Evolutionary conservation across 305 asterid genomes (phyloP).

Genomic region (Euphrasia arctica): DNA sequence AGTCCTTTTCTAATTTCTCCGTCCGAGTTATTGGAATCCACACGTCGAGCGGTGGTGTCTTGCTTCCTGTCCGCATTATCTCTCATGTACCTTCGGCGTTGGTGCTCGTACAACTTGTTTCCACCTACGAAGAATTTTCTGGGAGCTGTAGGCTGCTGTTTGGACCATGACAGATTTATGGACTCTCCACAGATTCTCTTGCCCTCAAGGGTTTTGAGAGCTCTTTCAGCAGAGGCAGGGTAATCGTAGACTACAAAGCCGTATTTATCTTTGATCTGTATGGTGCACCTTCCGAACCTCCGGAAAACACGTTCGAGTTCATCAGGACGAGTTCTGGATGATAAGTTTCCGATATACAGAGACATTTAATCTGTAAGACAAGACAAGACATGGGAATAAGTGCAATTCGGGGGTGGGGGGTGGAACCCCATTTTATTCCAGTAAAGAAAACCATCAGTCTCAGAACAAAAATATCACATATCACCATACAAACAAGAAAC

Average conservation of each 20-base stretch:
- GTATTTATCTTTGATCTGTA: conserved; percentile 48
- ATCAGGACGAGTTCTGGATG: conserved; percentile 39
- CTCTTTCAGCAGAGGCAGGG: conserved; percentile 57
- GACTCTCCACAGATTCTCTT: conserved; percentile 54
- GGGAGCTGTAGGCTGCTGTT: conserved; percentile 42
- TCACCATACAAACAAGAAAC: not conserved
- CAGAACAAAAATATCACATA: too few species aligned
- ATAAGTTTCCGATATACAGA: conserved; percentile 58
- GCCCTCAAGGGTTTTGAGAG: conserved; percentile 51
- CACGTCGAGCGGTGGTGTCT: conserved; percentile 29
- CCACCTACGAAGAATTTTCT: conserved; percentile 38
- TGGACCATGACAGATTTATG: conserved; percentile 58
- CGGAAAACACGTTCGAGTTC: conserved; percentile 54
- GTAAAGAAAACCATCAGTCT: not conserved
- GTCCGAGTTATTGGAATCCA: conserved; percentile 24
- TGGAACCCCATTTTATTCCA: too few species aligned
- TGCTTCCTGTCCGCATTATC: conserved; percentile 31
- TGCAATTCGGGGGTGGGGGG: not conserved
- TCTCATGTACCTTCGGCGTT: conserved; percentile 29
- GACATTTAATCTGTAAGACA: conserved; percentile 47
- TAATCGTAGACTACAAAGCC: conserved; percentile 57
- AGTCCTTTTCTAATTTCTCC: conserved; percentile 24
- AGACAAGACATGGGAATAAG: not conserved
- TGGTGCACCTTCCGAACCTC: conserved; percentile 54
- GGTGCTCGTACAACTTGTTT: conserved; percentile 27